These are phyloP conservation scores for Penicillium sp. DNA, from an alignment of 2,329 filamentous ascomycete genomes.

Conservation along the genomic window DNA sequence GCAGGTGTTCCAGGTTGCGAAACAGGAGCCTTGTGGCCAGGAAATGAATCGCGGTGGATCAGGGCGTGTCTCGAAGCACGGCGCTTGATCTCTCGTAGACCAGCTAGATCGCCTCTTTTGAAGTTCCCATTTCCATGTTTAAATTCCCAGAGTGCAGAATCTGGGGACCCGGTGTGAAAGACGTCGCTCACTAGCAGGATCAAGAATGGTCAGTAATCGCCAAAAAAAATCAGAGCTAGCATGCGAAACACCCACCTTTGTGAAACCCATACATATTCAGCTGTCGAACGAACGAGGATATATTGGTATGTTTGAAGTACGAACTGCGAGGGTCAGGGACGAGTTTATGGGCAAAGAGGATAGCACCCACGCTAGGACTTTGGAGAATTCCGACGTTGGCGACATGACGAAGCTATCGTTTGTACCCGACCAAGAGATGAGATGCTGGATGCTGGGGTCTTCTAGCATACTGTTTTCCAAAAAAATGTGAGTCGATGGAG, in stretches of 20 bases:
- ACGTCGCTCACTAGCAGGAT: constrained; percentile 82
- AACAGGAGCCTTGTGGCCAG: constrained; percentile 67
- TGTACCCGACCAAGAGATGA: constrained; percentile 92
- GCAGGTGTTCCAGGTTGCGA: constrained; percentile 83
- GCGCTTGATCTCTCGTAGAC: constrained; percentile 90
- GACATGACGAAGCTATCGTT: constrained; percentile 99
- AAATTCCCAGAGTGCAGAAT: constrained; percentile 96
- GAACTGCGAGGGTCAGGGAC: constrained; percentile 48
- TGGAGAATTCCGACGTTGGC: constrained; percentile 93
- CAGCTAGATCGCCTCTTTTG: constrained; percentile 87
- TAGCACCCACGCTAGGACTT: constrained; percentile 85
- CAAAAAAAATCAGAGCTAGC: neutral
- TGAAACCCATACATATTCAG: constrained; percentile 99
- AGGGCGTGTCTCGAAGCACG: constrained; percentile 88
- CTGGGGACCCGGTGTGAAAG: constrained; percentile 90
- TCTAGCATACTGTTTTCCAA: constrained; percentile 77
- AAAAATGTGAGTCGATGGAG: constrained; percentile 17
- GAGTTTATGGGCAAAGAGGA: constrained; percentile 8
- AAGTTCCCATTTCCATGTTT: constrained; percentile 98
- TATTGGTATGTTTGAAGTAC: constrained; percentile 99
- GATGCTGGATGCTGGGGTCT: constrained; percentile 84
- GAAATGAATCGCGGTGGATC: constrained; percentile 88
- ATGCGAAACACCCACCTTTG: constrained; percentile 66
- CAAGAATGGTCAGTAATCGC: constrained; percentile 6
- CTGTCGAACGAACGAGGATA: constrained; percentile 96